Conservation (phyloP, 2,329 filamentous ascomycete species). For the Hymenotorrendiella dingleyae region DNA sequence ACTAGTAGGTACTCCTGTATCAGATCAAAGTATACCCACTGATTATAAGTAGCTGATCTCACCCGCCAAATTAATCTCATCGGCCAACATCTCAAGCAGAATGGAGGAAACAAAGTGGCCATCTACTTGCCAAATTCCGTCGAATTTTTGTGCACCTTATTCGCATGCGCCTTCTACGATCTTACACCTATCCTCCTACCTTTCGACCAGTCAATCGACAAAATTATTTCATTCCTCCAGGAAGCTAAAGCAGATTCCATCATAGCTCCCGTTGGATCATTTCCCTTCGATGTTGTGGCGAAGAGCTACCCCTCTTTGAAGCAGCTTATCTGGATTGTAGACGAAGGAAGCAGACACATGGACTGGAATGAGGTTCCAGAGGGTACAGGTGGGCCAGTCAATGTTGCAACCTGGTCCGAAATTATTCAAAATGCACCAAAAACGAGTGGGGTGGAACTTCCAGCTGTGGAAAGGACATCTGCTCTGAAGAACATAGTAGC, state of each 20-base stretch:
- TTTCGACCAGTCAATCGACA: conserved; percentile 66
- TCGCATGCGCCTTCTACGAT: conserved; percentile 80
- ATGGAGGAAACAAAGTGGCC: conserved; percentile 70
- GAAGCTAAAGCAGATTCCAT: conserved; percentile 73
- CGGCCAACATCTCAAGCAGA: conserved; percentile 67
- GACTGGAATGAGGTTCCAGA: conserved; percentile 89
- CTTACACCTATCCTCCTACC: conserved; percentile 81
- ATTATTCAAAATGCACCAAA: conserved; percentile 66
- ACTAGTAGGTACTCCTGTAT: conserved; percentile 40
- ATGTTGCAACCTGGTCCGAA: conserved; percentile 90
- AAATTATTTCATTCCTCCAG: conserved; percentile 65
- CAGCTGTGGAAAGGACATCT: conserved; percentile 50
- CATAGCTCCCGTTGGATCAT: conserved; percentile 77
- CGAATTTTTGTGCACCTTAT: conserved; percentile 75
- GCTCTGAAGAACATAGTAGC: conserved; percentile 53
- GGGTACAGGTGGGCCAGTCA: conserved; percentile 66
- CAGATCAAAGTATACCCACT: conserved; percentile 2
- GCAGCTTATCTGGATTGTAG: conserved; percentile 86
- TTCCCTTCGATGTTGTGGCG: conserved; percentile 70
- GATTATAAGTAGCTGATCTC: conserved; percentile 52
- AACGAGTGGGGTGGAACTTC: conserved; percentile 56
- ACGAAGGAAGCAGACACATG: conserved; percentile 84
- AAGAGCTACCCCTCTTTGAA: conserved; percentile 65
- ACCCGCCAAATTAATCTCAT: conserved; percentile 84
- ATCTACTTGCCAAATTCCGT: conserved; percentile 91